These are phyloP conservation scores for Diaporthe amygdali DNA, from an alignment of 2,329 filamentous ascomycete genomes.

Conservation along the genomic window DNA sequence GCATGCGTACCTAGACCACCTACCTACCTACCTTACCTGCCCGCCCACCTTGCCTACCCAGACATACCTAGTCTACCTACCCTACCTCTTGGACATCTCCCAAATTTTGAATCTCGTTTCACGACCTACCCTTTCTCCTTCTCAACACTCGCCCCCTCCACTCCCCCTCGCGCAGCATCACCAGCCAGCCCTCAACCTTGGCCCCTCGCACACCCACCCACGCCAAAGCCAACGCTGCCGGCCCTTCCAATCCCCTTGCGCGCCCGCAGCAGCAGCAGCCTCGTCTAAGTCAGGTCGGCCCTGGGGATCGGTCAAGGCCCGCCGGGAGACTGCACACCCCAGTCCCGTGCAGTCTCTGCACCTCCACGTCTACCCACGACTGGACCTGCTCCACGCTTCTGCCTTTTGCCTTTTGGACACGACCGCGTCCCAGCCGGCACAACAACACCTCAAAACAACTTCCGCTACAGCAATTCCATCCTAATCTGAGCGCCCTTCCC, in stretches of 20 bases:
- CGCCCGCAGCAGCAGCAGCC: slow-evolving; percentile 24
- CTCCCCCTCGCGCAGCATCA: slow-evolving; percentile 10
- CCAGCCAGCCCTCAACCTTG: slow-evolving; percentile 2
- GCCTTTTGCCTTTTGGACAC: slow-evolving; percentile 18
- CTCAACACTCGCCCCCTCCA: slow-evolving; percentile 18
- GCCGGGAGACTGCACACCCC: slow-evolving; percentile 24
- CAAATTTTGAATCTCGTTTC: slow-evolving; percentile 27
- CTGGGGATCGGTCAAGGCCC: slow-evolving; percentile 23
- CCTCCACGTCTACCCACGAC: slow-evolving; percentile 27
- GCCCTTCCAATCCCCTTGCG: slow-evolving; percentile 5
- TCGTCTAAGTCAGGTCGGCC: slow-evolving; percentile 26
- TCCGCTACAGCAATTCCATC: slow-evolving; percentile 34
- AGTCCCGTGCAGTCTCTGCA: slow-evolving; percentile 28
- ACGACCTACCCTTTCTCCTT: slow-evolving; percentile 25
- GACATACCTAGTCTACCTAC: background rate
- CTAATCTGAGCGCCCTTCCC: slow-evolving; percentile 34
- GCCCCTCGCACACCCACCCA: slow-evolving; percentile 6
- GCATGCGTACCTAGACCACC: background rate
- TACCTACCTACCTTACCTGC: too few relatives aligned
- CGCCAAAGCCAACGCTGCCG: slow-evolving; percentile 7
- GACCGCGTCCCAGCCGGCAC: slow-evolving; percentile 25
- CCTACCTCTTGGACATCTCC: slow-evolving; percentile 20
- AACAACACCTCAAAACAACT: slow-evolving; percentile 31
- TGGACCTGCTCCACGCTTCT: slow-evolving; percentile 24
- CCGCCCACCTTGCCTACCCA: background rate